Percentiles rank a stretch among this genome's conserved stretches.
Evolutionary conservation across 2,329 filamentous ascomycete species (phyloP).

Genomic region (Sclerotiophoma versabilis): DNA sequence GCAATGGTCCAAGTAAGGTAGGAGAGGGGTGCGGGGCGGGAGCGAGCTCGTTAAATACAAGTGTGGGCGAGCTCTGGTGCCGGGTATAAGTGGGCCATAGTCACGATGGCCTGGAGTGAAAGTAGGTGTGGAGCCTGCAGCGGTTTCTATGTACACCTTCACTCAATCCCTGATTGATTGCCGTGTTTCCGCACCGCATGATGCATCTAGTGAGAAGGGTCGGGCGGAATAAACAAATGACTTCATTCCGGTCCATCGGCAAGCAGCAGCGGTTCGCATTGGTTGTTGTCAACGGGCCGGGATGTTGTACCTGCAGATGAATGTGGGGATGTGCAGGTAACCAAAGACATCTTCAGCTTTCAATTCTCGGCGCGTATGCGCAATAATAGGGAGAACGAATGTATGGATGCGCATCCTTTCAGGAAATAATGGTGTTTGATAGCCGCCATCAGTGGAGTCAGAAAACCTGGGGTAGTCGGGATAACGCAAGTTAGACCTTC

Average conservation of each 20-base stretch:
- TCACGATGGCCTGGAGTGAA: conserved; percentile 13
- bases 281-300: not conserved
- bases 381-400: conserved; percentile 1
- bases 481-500: conserved; percentile 8
- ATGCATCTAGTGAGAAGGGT: conserved; percentile 1
- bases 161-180: conserved; percentile 6
- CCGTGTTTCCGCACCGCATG: conserved; percentile 11
- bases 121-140: conserved; percentile 1
- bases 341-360: not conserved
- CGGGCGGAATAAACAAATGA: conserved; percentile 5
- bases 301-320: conserved; percentile 15
- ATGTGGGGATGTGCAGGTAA: conserved; percentile 4
- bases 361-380: conserved; percentile 9
- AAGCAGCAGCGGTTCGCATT: conserved; percentile 7
- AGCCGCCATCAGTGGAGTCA: not conserved
- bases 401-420: conserved; percentile 6
- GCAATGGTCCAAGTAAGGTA: not conserved
- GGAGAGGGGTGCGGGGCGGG: not conserved
- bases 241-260: conserved; percentile 1
- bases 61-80: conserved; percentile 2
- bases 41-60: conserved; percentile 10
- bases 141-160: conserved; percentile 4
- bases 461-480: conserved; percentile 5
- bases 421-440: conserved; percentile 7
- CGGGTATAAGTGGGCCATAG: conserved; percentile 14